Evolutionary conservation across 1,284 basidiomycete species (phyloP).

Genomic region (Volvariella volvacea): DNA sequence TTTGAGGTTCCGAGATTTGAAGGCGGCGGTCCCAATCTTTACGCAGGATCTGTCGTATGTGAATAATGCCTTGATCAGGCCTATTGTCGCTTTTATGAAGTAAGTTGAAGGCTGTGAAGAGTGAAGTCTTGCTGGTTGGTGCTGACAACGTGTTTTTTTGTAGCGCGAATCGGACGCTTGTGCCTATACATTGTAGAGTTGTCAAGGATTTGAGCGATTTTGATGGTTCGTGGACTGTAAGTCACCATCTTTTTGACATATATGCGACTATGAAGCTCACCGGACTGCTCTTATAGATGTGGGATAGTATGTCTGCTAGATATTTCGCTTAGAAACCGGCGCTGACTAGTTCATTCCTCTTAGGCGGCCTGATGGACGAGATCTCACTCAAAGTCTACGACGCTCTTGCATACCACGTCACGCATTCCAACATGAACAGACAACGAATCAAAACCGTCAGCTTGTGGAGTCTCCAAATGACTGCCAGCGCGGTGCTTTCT

Average conservation of each 20-base stretch:
- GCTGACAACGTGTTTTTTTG: conserved; percentile 1
- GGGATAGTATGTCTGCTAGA: conserved; percentile 64
- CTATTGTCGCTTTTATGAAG: conserved; percentile 99
- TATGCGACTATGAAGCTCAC: too few relatives aligned
- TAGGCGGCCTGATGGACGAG: conserved; percentile 78
- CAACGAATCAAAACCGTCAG: conserved; percentile 79
- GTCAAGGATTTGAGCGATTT: conserved; percentile 77
- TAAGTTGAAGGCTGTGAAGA: conserved; percentile 30
- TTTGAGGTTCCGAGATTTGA: conserved; percentile 91
- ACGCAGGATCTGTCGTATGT: conserved; percentile 84
- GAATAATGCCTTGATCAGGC: conserved; percentile 91
- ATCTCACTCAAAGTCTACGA: conserved; percentile 80
- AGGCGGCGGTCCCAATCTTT: conserved; percentile 92
- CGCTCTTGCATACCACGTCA: conserved; percentile 88
- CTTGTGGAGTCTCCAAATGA: conserved; percentile 48
- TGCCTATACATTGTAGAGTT: conserved; percentile 87
- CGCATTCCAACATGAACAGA: conserved; percentile 79
- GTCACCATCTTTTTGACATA: conserved; percentile 20
- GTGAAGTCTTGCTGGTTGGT: conserved; percentile 4
- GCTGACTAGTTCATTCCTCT: conserved; percentile 5
- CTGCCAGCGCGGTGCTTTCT: conserved; percentile 37
- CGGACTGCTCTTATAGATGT: conserved; percentile 51
- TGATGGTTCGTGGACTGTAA: conserved; percentile 85
- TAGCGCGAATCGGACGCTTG: conserved; percentile 85
- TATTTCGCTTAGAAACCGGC: conserved; percentile 1